A percentile compares a stretch with the other conserved stretches of the same genome.
These are phyloP conservation scores for Lodderomyces metapsilosis DNA, from an alignment of 1,139 yeast genomes.

Conservation along the genomic window DNA sequence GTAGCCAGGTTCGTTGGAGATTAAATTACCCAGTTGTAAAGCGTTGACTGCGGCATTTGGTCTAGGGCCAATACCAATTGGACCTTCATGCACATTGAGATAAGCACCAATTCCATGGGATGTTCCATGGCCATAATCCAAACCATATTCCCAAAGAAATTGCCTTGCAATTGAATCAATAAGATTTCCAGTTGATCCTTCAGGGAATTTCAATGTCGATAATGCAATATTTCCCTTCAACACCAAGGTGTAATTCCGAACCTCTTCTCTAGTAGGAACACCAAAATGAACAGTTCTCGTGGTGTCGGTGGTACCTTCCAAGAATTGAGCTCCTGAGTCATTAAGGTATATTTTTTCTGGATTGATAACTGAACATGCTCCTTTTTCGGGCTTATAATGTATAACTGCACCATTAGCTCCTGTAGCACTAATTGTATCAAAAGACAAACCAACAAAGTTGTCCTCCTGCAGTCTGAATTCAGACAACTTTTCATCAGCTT, in stretches of 20 bases:
- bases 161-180: slow-evolving; percentile 91
- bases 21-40: slow-evolving; percentile 69
- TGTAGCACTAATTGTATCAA: slow-evolving; percentile 88
- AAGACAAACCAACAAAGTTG: slow-evolving; percentile 79
- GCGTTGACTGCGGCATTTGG: slow-evolving; percentile 44
- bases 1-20: slow-evolving; percentile 95
- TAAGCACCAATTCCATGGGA: slow-evolving; percentile 97
- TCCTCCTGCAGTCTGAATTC: slow-evolving; percentile 62
- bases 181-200: slow-evolving; percentile 78
- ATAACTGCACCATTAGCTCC: slow-evolving; percentile 93
- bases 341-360: slow-evolving; percentile 77
- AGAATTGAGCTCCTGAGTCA: slow-evolving; percentile 92
- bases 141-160: slow-evolving; percentile 77
- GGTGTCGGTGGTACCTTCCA: slow-evolving; percentile 95
- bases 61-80: slow-evolving; percentile 84
- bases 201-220: slow-evolving; percentile 78
- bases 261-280: slow-evolving; percentile 65
- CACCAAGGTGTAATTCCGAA: slow-evolving; percentile 78
- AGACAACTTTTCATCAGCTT: slow-evolving; percentile 69
- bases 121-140: slow-evolving; percentile 95
- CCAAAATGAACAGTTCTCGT: slow-evolving; percentile 90
- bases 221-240: slow-evolving; percentile 89
- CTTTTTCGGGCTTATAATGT: slow-evolving; percentile 72
- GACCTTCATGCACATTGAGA: slow-evolving; percentile 95
- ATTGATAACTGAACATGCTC: slow-evolving; percentile 64